Conservation (phyloP, 2,329 filamentous ascomycete species). For the Alternaria angustiovoidea region DNA sequence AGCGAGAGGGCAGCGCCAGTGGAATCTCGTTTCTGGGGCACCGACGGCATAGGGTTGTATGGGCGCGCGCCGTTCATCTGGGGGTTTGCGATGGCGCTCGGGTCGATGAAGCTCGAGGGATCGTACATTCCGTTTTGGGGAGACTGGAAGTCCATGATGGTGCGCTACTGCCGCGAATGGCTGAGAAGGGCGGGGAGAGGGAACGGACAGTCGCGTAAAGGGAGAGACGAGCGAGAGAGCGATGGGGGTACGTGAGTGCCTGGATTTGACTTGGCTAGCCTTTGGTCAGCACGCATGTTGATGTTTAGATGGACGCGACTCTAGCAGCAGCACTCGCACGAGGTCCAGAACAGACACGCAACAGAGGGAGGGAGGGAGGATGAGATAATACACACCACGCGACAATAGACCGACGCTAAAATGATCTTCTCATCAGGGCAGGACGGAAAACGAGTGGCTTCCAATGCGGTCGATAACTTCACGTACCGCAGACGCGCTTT, state of each 20-base stretch:
- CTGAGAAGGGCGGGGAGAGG: not conserved
- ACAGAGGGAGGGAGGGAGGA: conserved; percentile 16
- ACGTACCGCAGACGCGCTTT: conserved; percentile 44
- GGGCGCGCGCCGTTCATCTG: conserved; percentile 77
- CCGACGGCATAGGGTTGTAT: conserved; percentile 83
- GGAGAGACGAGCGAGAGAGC: conserved; percentile 11
- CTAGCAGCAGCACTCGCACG: conserved; percentile 25
- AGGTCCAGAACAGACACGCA: conserved; percentile 25
- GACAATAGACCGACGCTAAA: conserved; percentile 35
- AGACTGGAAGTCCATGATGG: conserved; percentile 47
- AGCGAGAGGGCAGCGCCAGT: conserved; percentile 87
- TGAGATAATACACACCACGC: conserved; percentile 34
- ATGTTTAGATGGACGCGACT: conserved; percentile 41
- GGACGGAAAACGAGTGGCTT: conserved; percentile 32
- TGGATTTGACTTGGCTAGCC: conserved; percentile 37
- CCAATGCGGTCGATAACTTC: conserved; percentile 42
- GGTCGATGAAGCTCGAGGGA: conserved; percentile 50
- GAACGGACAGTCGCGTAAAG: conserved; percentile 20
- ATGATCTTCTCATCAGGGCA: conserved; percentile 40
- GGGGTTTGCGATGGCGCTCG: conserved; percentile 49
- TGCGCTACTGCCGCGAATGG: conserved; percentile 33
- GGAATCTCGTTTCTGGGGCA: conserved; percentile 91
- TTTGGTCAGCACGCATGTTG: conserved; percentile 41
- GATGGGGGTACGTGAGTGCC: conserved; percentile 32
- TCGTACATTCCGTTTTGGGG: conserved; percentile 50